These are phyloP conservation scores for Arthrobotrys sphaeroides DNA, from an alignment of 2,329 filamentous ascomycete genomes.

Conservation along the genomic window DNA sequence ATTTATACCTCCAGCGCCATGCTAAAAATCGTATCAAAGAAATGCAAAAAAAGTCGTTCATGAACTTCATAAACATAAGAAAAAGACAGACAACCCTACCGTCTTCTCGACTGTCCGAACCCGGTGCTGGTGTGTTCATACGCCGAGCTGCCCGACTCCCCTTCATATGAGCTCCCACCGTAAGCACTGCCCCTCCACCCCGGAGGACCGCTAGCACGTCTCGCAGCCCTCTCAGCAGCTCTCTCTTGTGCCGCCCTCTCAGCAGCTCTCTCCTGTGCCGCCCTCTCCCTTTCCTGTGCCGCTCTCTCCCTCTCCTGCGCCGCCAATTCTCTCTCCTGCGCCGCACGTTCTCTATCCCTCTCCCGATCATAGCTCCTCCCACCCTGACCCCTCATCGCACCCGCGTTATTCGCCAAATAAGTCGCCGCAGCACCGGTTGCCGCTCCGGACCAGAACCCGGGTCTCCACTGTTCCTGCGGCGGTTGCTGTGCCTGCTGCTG, in stretches of 20 bases:
- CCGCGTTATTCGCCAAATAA: conserved; percentile 32
- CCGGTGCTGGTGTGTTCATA: conserved; percentile 49
- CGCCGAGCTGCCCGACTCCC: conserved; percentile 25
- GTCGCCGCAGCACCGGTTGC: conserved; percentile 40
- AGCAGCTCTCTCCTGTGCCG: background rate
- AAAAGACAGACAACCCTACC: conserved; percentile 14
- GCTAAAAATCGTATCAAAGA: conserved; percentile 29
- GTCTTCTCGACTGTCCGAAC: conserved; percentile 40
- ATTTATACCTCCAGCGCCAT: conserved; percentile 51
- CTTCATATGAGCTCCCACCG: conserved; percentile 45
- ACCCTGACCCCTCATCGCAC: background rate
- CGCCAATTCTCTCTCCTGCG: conserved; percentile 15
- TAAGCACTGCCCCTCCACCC: conserved; percentile 48
- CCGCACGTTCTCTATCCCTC: conserved; percentile 12
- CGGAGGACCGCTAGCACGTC: conserved; percentile 14
- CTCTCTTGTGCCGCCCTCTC: background rate
- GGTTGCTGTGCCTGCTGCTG: conserved; percentile 9
- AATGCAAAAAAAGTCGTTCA: conserved; percentile 16
- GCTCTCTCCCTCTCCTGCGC: conserved; percentile 9
- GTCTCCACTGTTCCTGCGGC: conserved; percentile 36
- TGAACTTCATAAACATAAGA: background rate
- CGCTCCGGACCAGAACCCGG: conserved; percentile 51
- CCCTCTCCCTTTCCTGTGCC: conserved; percentile 5
- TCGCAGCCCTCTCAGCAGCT: conserved; percentile 2
- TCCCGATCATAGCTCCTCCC: conserved; percentile 16